These are phyloP conservation scores for Colletotrichum horii DNA, from an alignment of 2,329 filamentous ascomycete species.

Conservation along the genomic window DNA sequence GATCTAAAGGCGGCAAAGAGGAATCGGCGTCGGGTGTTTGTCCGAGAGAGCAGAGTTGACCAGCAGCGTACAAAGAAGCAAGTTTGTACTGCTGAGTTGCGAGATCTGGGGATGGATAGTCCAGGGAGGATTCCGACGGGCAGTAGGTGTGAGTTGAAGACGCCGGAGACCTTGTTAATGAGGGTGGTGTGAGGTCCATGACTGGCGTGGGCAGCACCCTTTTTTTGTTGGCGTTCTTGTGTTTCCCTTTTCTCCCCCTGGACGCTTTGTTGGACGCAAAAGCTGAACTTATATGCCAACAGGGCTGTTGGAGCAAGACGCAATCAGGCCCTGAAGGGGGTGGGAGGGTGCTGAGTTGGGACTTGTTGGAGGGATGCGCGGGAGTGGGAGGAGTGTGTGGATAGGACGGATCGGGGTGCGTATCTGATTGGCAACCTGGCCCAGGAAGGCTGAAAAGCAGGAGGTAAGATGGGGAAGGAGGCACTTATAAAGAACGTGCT, in stretches of 20 bases:
- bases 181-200: conserved; percentile 57
- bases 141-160: conserved; percentile 51
- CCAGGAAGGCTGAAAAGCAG: conserved; percentile 13
- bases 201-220: conserved; percentile 23
- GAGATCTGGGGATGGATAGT: conserved; percentile 51
- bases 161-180: conserved; percentile 48
- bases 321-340: neutral
- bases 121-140: conserved; percentile 44
- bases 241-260: neutral
- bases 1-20: conserved; percentile 42
- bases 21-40: conserved; percentile 40
- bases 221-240: conserved; percentile 1
- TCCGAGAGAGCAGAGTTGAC: conserved; percentile 43
- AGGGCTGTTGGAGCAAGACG: conserved; percentile 4
- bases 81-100: conserved; percentile 49
- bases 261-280: conserved; percentile 8
- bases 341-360: conserved; percentile 2
- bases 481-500: conserved; percentile 3
- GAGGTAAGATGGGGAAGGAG: conserved; percentile 2
- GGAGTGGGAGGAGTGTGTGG: conserved; percentile 18
- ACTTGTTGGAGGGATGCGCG: neutral
- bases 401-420: conserved; percentile 1
- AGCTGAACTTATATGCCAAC: conserved; percentile 17
- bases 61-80: conserved; percentile 42
- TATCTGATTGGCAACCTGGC: conserved; percentile 16